These are phyloP conservation scores for Ceratobasidium sp. DNA, from an alignment of 1,284 basidiomycete species.

Conservation along the genomic window DNA sequence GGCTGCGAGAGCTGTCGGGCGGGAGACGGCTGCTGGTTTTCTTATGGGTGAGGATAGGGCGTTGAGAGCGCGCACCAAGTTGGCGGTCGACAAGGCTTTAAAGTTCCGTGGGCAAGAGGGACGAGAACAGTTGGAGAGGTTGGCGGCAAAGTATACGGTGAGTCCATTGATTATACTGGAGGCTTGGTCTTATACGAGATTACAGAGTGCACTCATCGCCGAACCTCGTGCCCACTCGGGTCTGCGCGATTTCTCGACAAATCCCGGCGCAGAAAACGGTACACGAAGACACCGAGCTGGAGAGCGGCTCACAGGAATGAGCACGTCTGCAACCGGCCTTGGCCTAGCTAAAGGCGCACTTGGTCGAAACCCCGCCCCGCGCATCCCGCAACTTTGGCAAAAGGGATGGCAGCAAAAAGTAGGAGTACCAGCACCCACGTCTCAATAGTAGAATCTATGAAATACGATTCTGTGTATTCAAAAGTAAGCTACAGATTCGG, in stretches of 20 bases:
- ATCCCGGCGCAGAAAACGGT: constrained; percentile 9
- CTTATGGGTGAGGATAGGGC: constrained; percentile 13
- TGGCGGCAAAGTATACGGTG: constrained; percentile 57
- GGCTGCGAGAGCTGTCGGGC: constrained; percentile 83
- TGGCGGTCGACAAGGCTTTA: constrained; percentile 55
- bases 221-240: constrained; percentile 50
- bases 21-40: constrained; percentile 66
- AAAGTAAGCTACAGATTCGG: constrained; percentile 38
- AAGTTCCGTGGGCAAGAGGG: constrained; percentile 55
- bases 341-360: constrained; percentile 55
- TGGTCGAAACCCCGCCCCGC: constrained; percentile 44
- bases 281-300: constrained; percentile 52
- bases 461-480: constrained; percentile 22
- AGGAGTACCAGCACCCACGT: constrained; percentile 18
- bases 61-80: constrained; percentile 54
- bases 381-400: constrained; percentile 31
- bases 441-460: too few relatives aligned
- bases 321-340: constrained; percentile 52
- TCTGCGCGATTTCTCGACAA: constrained; percentile 36
- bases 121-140: constrained; percentile 53
- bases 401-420: constrained; percentile 38
- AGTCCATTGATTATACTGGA: constrained; percentile 48
- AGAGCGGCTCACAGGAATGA: constrained; percentile 55
- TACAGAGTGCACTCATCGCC: constrained; percentile 50
- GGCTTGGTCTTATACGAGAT: background rate